These are phyloP conservation scores for Serendipita indica DNA, from an alignment of 768 basidiomycete genomes.

Conservation along the genomic window DNA sequence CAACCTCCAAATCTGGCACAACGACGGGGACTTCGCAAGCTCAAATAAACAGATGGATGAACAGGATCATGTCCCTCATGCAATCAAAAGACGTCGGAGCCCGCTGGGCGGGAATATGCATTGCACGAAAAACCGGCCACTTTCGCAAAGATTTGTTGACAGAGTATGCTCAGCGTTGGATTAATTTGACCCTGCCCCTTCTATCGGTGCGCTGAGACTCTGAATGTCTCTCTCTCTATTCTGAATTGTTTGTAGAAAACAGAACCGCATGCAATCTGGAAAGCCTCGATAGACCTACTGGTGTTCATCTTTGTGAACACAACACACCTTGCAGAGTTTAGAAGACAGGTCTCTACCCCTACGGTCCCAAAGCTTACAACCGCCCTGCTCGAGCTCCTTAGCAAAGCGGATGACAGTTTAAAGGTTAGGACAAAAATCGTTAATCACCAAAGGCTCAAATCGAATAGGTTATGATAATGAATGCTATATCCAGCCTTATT, in stretches of 20 bases:
- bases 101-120: conserved; percentile 65
- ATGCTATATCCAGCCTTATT: conserved; percentile 41
- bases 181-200: conserved; percentile 45
- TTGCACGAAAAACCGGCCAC: conserved; percentile 51
- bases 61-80: conserved; percentile 57
- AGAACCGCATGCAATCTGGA: conserved; percentile 44
- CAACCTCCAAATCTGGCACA: neutral
- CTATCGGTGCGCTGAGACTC: conserved; percentile 45
- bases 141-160: conserved; percentile 46
- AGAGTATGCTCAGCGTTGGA: conserved; percentile 61
- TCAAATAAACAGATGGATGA: conserved; percentile 59
- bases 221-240: neutral
- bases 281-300: conserved; percentile 51
- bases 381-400: conserved; percentile 40
- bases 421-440: conserved; percentile 28
- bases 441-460: neutral
- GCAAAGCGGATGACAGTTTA: conserved; percentile 37
- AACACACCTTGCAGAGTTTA: conserved; percentile 56
- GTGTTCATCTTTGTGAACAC: conserved; percentile 45
- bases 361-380: conserved; percentile 56
- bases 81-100: conserved; percentile 64
- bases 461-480: conserved; percentile 30
- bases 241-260: conserved; percentile 39
- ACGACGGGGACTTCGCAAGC: conserved; percentile 16
- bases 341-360: conserved; percentile 60